Percentiles rank a stretch among this genome's conserved stretches.
phyloP scores from a whole-genome alignment of 202 grass and related monocot species.

The Zoysia matrella region DNA sequence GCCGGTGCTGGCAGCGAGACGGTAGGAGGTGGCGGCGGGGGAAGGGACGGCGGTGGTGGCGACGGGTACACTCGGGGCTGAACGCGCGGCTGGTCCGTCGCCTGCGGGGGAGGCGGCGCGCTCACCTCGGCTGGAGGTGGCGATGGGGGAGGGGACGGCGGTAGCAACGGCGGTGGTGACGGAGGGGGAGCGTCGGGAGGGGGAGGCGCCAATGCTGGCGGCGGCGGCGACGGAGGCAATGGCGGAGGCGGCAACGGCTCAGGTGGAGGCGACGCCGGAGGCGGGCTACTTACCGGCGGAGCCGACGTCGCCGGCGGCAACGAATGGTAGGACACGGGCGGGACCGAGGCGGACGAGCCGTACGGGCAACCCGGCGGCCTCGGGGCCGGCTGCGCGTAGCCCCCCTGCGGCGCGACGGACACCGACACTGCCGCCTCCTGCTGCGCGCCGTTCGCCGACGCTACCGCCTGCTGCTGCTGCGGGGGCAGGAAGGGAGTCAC shows the following conservation, averaged over 20 bases:
- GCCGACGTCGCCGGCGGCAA: slow-evolving; percentile 39
- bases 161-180: slow-evolving; percentile 34
- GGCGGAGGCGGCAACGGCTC: slow-evolving; percentile 21
- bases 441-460: slow-evolving; percentile 36
- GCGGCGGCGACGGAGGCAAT: slow-evolving; percentile 32
- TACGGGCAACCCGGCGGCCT: slow-evolving; percentile 51
- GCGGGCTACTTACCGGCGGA: no score
- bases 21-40: slow-evolving; percentile 61
- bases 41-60: slow-evolving; percentile 59
- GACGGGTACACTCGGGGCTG: slow-evolving; percentile 52
- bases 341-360: slow-evolving; percentile 44
- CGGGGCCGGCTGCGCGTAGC: slow-evolving; percentile 32
- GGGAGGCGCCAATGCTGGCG: slow-evolving; percentile 53
- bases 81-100: slow-evolving; percentile 51
- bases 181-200: slow-evolving; percentile 47
- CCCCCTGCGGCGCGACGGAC: slow-evolving; percentile 40
- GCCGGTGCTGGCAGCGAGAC: slow-evolving; percentile 53
- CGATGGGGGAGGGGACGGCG: slow-evolving; percentile 32
- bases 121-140: slow-evolving; percentile 26
- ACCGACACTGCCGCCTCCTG: slow-evolving; percentile 22
- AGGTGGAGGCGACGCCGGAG: slow-evolving; percentile 36
- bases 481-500: slow-evolving; percentile 58
- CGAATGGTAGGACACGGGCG: slow-evolving; percentile 48
- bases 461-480: slow-evolving; percentile 23
- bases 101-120: slow-evolving; percentile 54